phyloP scores from a whole-genome alignment of 1,284 basidiomycete genomes.

The Exobasidium cylindrosporum region DNA sequence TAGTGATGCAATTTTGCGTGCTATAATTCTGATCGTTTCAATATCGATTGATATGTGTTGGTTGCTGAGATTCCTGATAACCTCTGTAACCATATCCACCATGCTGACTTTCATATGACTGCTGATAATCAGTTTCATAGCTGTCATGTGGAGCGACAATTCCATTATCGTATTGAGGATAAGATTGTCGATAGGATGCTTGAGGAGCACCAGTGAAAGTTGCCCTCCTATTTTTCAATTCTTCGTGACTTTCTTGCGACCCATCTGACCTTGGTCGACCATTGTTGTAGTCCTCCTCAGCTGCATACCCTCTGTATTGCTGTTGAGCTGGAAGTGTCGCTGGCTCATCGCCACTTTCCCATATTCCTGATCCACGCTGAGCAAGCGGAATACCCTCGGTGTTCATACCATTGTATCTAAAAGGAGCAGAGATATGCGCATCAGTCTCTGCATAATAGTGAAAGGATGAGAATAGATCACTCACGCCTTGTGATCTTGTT shows the following conservation, averaged over 20 bases:
- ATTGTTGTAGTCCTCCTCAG: no score
- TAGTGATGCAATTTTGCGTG: not conserved
- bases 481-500: slow-evolving; percentile 11
- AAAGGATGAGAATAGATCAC: not conserved
- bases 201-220: not conserved
- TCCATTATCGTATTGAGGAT: not conserved
- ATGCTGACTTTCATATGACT: not conserved
- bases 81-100: not conserved
- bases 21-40: not conserved
- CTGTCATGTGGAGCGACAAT: not conserved
- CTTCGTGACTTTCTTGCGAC: no score
- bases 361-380: slow-evolving; percentile 35
- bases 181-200: not conserved
- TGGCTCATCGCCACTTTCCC: slow-evolving; percentile 21
- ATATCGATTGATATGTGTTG: not conserved
- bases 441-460: no score
- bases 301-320: not conserved
- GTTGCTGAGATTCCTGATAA: not conserved
- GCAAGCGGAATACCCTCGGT: slow-evolving; percentile 32
- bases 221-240: no score
- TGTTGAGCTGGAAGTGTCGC: not conserved
- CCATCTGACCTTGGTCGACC: no score
- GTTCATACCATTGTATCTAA: not conserved
- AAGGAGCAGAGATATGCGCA: not conserved
- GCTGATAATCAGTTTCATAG: not conserved